Conservation (phyloP, 805 yeast species). For the Ogataea haglerorum region DNA sequence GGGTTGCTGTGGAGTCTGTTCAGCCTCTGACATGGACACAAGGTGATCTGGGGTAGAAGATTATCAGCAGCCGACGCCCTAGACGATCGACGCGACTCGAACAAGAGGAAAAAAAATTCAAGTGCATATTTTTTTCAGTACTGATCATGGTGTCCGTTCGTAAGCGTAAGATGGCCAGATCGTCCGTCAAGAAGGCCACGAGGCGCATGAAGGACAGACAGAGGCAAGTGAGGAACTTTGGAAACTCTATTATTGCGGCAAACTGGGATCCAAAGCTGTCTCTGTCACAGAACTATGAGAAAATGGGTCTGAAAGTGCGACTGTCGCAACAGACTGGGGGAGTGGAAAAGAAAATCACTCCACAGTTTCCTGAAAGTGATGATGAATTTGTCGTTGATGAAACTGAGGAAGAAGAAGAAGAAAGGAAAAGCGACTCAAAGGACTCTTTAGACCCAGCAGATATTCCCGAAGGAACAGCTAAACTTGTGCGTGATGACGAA, state of each 20-base stretch:
- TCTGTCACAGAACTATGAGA: slow-evolving; percentile 79
- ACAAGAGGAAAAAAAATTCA: slow-evolving; percentile 8
- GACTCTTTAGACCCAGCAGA: slow-evolving; percentile 51
- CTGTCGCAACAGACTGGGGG: slow-evolving; percentile 79
- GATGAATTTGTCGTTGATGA: slow-evolving; percentile 26
- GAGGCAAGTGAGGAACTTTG: slow-evolving; percentile 58
- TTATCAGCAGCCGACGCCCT: not conserved
- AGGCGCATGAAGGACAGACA: slow-evolving; percentile 69
- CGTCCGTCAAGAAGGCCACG: slow-evolving; percentile 66
- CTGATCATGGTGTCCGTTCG: slow-evolving; percentile 53
- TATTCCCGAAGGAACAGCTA: slow-evolving; percentile 77
- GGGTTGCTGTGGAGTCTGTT: slow-evolving; percentile 4
- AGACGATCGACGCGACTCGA: slow-evolving; percentile 10
- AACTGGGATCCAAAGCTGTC: slow-evolving; percentile 88
- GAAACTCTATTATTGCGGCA: slow-evolving; percentile 80
- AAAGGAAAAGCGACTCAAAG: slow-evolving; percentile 29
- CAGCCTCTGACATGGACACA: slow-evolving; percentile 2
- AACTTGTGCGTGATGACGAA: slow-evolving; percentile 64
- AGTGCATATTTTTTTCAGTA: not conserved
- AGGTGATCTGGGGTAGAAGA: slow-evolving; percentile 7
- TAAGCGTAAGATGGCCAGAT: slow-evolving; percentile 77
- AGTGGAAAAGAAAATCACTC: slow-evolving; percentile 53
- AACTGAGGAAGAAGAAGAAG: slow-evolving; percentile 29
- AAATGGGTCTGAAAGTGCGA: slow-evolving; percentile 69
- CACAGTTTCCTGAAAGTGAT: slow-evolving; percentile 34